Evolutionary conservation across 108 stramenopile genomes (phyloP).

Genomic region (Fragilaria crotonensis): DNA sequence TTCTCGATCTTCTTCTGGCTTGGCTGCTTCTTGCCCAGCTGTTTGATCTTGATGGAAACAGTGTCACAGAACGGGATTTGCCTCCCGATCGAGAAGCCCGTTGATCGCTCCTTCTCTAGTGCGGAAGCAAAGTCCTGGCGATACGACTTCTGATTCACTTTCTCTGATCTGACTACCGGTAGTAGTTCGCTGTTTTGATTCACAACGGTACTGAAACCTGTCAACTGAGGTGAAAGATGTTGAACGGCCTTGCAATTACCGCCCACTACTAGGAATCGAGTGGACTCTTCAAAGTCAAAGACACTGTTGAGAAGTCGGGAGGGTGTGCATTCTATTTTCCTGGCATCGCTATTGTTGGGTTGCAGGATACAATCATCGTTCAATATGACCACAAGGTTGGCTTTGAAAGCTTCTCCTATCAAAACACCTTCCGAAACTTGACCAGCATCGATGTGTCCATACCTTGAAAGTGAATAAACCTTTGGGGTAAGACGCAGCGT

Average conservation of each 20-base stretch:
- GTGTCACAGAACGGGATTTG: no score
- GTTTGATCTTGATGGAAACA: no score
- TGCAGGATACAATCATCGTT: not conserved
- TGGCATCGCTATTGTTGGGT: not conserved
- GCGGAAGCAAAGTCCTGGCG: no score
- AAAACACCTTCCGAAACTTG: not conserved
- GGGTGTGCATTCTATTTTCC: not conserved
- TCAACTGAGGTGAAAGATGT: not conserved
- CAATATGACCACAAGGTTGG: not conserved
- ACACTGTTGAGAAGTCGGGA: not conserved
- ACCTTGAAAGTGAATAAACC: not conserved
- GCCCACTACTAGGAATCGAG: not conserved
- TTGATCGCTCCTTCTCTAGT: no score
- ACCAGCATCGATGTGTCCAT: not conserved
- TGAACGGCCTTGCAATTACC: not conserved
- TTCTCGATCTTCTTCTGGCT: no score
- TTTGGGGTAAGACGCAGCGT: not conserved
- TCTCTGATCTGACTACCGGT: no score
- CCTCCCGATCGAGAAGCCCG: no score
- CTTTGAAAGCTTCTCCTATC: not conserved
- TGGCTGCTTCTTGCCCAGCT: no score
- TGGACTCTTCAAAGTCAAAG: not conserved
- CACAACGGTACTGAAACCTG: no score
- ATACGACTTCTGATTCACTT: no score
- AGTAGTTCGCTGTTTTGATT: no score